Percentiles rank a stretch among this genome's conserved stretches.
phyloP scores from a whole-genome alignment of 306 rosid species.

The Gleditsia sinensis region DNA sequence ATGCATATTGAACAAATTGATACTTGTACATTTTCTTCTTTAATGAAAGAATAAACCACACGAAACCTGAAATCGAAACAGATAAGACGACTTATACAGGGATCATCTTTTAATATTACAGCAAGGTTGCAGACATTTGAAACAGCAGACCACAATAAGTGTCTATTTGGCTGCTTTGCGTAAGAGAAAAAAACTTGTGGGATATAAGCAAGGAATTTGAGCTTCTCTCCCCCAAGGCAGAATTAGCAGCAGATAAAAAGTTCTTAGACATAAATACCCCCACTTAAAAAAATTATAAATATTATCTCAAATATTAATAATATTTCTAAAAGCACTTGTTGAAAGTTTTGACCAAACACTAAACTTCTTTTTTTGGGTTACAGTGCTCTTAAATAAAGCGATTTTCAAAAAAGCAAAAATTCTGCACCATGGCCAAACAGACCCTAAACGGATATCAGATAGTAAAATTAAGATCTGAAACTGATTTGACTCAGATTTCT shows the following conservation, averaged over 20 bases:
- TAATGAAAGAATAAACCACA: constrained; percentile 95
- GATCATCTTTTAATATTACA: not conserved
- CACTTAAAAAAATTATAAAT: not conserved
- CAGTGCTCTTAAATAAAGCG: not conserved
- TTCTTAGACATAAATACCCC: not conserved
- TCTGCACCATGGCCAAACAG: not conserved
- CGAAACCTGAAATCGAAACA: constrained; percentile 70
- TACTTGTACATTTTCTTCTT: constrained; percentile 93
- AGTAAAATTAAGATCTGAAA: constrained; percentile 2
- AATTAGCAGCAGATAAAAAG: not conserved
- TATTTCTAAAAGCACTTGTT: not conserved
- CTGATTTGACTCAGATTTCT: constrained; percentile 6
- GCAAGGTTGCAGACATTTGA: not conserved
- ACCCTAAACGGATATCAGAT: not conserved
- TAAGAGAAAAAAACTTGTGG: not conserved
- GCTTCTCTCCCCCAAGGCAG: not conserved
- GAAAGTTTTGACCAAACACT: not conserved
- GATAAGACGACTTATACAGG: constrained; percentile 26
- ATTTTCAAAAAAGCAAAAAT: not conserved
- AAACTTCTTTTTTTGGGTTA: constrained; percentile 6
- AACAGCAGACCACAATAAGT: not conserved
- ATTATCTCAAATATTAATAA: not conserved
- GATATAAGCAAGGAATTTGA: not conserved
- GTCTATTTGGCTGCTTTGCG: not conserved
- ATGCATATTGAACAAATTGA: constrained; percentile 98